Conservation (phyloP, 73 alveolate genomes). For the Paramecium bursaria region DNA sequence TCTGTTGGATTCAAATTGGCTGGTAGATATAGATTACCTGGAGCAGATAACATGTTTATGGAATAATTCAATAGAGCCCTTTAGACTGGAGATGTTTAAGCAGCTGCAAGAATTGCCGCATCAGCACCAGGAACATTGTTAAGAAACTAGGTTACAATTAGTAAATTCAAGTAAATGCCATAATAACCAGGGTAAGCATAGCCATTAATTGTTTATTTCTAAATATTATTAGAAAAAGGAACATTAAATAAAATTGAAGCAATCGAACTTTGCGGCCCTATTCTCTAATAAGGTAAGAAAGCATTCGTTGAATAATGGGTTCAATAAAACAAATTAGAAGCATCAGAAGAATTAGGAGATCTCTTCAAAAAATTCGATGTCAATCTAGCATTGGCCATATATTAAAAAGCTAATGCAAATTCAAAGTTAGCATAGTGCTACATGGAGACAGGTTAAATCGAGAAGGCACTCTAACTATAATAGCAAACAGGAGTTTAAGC, state of each 20-base stretch:
- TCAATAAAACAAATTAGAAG: constrained; percentile 89
- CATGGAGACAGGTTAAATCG: constrained; percentile 92
- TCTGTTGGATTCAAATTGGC: constrained; percentile 95
- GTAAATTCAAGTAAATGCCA: constrained; percentile 85
- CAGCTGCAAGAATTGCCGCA: constrained; percentile 97
- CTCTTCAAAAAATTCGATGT: constrained; percentile 91
- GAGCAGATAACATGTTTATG: constrained; percentile 95
- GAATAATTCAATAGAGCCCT: constrained; percentile 91
- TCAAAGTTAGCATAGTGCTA: constrained; percentile 92
- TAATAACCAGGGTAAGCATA: constrained; percentile 90
- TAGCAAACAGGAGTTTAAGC: constrained; percentile 84
- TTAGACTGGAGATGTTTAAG: constrained; percentile 91
- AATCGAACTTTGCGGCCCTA: constrained; percentile 91
- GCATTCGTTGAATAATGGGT: constrained; percentile 93
- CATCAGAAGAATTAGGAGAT: constrained; percentile 95
- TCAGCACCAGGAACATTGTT: constrained; percentile 97
- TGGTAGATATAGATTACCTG: constrained; percentile 91
- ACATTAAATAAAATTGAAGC: constrained; percentile 94
- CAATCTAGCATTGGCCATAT: constrained; percentile 89
- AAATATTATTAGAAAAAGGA: constrained; percentile 93
- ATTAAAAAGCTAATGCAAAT: constrained; percentile 85
- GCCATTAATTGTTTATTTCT: constrained; percentile 96
- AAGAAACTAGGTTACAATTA: constrained; percentile 93
- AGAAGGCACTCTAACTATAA: constrained; percentile 89
- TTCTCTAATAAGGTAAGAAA: constrained; percentile 89